Percentiles rank a stretch among this genome's conserved stretches.
These are phyloP conservation scores for Forsythia suspensa DNA, from an alignment of 257 asterid species.

Conservation along the genomic window DNA sequence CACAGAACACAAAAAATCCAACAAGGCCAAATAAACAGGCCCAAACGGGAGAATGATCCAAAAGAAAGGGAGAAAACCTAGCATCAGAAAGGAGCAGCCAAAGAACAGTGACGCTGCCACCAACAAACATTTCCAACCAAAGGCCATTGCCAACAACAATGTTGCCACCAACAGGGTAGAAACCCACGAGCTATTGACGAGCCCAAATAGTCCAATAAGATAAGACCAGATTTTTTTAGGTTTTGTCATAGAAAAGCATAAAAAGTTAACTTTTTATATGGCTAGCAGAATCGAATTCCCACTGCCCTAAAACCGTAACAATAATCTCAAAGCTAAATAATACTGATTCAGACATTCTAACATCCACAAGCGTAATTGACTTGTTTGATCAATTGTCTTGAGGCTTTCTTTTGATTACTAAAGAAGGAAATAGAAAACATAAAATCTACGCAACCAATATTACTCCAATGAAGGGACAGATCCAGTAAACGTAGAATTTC, in stretches of 20 bases:
- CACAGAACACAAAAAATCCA: background rate
- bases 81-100: background rate
- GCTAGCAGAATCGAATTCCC: background rate
- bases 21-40: background rate
- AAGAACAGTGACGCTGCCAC: background rate
- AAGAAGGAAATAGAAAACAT: background rate
- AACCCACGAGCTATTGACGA: background rate
- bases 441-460: background rate
- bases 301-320: background rate
- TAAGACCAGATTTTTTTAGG: background rate
- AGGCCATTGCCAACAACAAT: background rate
- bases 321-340: background rate
- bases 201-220: background rate
- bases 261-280: background rate
- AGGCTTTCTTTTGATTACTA: background rate
- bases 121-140: background rate
- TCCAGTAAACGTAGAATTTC: background rate
- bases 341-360: background rate
- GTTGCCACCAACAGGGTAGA: background rate
- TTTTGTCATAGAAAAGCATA: background rate
- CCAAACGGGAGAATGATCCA: background rate
- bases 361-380: background rate
- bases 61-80: background rate
- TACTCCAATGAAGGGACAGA: background rate
- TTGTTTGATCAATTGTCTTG: background rate